phyloP scores from a whole-genome alignment of 140 eudicot genomes.

The Ambrosia hybrid region DNA sequence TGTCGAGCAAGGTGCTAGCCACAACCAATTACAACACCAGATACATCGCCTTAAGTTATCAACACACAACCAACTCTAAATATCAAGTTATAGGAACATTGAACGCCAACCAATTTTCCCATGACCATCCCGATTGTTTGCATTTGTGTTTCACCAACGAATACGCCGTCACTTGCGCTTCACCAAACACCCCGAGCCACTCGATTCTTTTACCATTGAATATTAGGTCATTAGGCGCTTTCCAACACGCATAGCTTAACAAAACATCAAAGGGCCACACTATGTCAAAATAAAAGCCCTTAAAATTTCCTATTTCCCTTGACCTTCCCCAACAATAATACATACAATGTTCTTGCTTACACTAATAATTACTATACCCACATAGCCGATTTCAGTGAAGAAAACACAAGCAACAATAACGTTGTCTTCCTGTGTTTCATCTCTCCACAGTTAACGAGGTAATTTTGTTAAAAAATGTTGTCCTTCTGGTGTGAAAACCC shows the following conservation, averaged over 20 bases:
- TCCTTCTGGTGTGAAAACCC: background rate
- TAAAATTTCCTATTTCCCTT: background rate
- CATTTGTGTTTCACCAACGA: too few relatives aligned
- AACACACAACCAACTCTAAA: too few relatives aligned
- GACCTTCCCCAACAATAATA: background rate
- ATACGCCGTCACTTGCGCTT: too few relatives aligned
- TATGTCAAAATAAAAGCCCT: conserved; percentile 1
- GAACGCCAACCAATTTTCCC: too few relatives aligned
- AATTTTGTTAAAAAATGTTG: background rate
- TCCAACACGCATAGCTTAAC: background rate
- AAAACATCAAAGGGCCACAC: background rate
- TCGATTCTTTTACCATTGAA: too few relatives aligned
- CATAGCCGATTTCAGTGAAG: conserved; percentile 4
- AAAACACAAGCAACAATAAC: conserved; percentile 9
- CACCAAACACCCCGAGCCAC: too few relatives aligned
- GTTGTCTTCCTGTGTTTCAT: background rate
- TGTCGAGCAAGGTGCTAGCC: too few relatives aligned
- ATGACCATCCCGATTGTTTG: too few relatives aligned
- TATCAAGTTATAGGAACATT: too few relatives aligned
- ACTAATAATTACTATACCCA: background rate
- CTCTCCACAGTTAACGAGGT: conserved; percentile 4
- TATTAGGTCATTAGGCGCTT: too few relatives aligned
- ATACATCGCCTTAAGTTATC: too few relatives aligned
- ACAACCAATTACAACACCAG: too few relatives aligned
- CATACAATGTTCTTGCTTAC: background rate